Conservation (phyloP, 345 rosid species). For the Firmiana major region DNA sequence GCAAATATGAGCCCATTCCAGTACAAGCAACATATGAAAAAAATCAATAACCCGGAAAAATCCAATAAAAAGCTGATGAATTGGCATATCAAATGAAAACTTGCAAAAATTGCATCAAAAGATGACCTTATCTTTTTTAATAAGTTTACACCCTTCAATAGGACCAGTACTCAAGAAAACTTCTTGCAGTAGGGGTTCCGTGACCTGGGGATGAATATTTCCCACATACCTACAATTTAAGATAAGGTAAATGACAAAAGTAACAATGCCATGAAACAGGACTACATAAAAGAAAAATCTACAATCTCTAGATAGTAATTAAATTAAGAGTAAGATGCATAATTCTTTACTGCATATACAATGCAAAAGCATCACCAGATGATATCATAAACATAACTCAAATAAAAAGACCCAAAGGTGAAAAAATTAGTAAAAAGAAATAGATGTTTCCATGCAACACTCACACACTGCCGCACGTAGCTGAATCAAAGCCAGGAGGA, state of each 20-base stretch:
- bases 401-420: conserved; percentile 6
- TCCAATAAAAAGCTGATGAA: neutral
- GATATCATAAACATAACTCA: neutral
- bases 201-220: conserved; percentile 66
- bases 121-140: conserved; percentile 64
- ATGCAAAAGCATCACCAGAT: neutral
- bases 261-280: conserved; percentile 7
- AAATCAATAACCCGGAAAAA: neutral
- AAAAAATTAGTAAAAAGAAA: conserved; percentile 6
- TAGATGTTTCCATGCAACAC: conserved; percentile 40
- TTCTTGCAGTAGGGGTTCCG: conserved; percentile 63
- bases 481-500: conserved; percentile 80
- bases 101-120: conserved; percentile 7
- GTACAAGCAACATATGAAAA: neutral
- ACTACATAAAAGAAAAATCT: conserved; percentile 1
- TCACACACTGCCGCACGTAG: conserved; percentile 88
- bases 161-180: conserved; percentile 63
- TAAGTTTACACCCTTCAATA: conserved; percentile 69
- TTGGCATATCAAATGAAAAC: neutral
- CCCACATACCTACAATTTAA: conserved; percentile 55
- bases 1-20: neutral
- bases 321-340: neutral
- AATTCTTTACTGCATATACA: too few relatives aligned
- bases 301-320: neutral
- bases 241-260: conserved; percentile 3